phyloP scores from a whole-genome alignment of 2,329 filamentous ascomycete species.

The Juglanconis juglandina region DNA sequence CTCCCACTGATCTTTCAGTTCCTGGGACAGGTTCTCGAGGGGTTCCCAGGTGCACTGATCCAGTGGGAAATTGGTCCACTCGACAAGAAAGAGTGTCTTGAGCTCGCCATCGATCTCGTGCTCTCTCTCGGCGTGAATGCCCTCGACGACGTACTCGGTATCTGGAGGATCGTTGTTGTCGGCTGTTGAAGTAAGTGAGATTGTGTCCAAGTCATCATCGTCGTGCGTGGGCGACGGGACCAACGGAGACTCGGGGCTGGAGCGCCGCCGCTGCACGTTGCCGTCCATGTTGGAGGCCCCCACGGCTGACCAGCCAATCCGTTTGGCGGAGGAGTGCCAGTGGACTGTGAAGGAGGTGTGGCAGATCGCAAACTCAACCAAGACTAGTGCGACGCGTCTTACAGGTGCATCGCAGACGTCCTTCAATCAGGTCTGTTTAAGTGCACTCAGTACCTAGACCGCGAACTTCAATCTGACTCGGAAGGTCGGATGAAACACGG shows the following conservation, averaged over 20 bases:
- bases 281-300: neutral
- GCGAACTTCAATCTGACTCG: no score
- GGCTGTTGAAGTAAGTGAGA: slow-evolving; percentile 56
- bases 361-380: no score
- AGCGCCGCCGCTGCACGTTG: neutral
- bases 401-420: neutral
- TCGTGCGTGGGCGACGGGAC: slow-evolving; percentile 27
- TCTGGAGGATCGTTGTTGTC: slow-evolving; percentile 32
- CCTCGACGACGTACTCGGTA: slow-evolving; percentile 52
- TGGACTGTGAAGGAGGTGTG: neutral
- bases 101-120: slow-evolving; percentile 27
- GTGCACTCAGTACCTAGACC: neutral
- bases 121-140: slow-evolving; percentile 46
- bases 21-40: slow-evolving; percentile 36
- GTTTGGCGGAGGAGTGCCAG: neutral
- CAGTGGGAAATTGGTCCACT: slow-evolving; percentile 60
- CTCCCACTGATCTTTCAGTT: slow-evolving; percentile 42
- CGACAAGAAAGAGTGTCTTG: slow-evolving; percentile 52
- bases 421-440: neutral
- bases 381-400: neutral
- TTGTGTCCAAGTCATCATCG: slow-evolving; percentile 43
- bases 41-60: slow-evolving; percentile 58
- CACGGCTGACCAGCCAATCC: neutral
- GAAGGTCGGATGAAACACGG: no score
- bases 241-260: neutral